A percentile compares a stretch with the other conserved stretches of the same genome.
These are phyloP conservation scores for Stemphylium beticola DNA, from an alignment of 2,329 filamentous ascomycete species.

Conservation along the genomic window DNA sequence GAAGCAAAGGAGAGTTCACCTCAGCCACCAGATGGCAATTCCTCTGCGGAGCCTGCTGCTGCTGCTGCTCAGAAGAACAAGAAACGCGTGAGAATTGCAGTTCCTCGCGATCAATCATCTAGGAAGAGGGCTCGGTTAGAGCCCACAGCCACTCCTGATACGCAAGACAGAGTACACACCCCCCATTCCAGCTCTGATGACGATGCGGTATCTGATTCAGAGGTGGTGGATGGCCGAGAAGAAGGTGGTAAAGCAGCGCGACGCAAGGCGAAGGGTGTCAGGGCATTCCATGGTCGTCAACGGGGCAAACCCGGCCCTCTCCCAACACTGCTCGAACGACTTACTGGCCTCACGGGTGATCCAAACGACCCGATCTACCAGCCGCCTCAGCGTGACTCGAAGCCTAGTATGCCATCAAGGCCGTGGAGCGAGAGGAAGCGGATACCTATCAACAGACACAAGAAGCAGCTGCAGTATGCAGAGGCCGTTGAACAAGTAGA, in stretches of 20 bases:
- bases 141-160: neutral
- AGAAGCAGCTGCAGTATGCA: constrained; percentile 22
- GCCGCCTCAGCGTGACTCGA: constrained; percentile 17
- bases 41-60: neutral
- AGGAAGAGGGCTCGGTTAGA: constrained; percentile 21
- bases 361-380: constrained; percentile 37
- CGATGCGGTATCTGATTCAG: constrained; percentile 15
- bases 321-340: constrained; percentile 42
- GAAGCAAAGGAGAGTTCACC: neutral
- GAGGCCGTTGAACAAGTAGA: constrained; percentile 28
- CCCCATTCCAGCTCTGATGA: constrained; percentile 15
- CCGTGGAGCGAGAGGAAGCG: constrained; percentile 26
- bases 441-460: constrained; percentile 12
- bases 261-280: constrained; percentile 8
- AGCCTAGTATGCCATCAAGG: neutral
- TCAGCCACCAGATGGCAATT: neutral
- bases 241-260: neutral
- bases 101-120: constrained; percentile 10
- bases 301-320: constrained; percentile 10
- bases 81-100: constrained; percentile 31
- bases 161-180: neutral
- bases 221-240: constrained; percentile 16
- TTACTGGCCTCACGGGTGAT: constrained; percentile 45
- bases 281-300: constrained; percentile 8
- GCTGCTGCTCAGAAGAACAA: constrained; percentile 9